Base-by-base conservation (phyloP, 23 red algal species). In the Gracilaria vermiculophylla region DNA sequence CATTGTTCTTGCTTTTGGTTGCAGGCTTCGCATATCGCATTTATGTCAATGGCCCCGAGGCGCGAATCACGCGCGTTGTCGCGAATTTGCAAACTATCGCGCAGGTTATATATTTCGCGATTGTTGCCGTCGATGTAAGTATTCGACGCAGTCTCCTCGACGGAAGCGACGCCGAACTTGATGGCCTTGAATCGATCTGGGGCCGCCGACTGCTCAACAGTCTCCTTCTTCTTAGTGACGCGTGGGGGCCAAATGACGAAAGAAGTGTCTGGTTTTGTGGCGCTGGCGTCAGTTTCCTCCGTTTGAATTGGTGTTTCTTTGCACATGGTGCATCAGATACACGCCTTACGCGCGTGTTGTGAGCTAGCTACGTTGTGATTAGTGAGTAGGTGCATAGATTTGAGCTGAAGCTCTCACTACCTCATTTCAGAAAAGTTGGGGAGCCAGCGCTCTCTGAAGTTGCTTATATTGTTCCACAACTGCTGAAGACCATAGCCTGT, bases 21-120 rank as follows among this genome's bases (percentile, higher is more conserved):
- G 54, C 97, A 99, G 25, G 97, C 95, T 51, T 89, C 93, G 79
- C 97, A 99, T 2, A 48, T 40, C 19, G 77, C 88, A 84, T 51
- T 73, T 83, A 94, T 95, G 74, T 99, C 84, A 66, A 93, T 96
- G 78, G 92, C 81, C 17, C 97, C 97, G 2, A 98, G 81, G 2
- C 87, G 80, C 12, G 81, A 69, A 72, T 98, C 96, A 55, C 94
- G 64, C 20, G 81, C 69, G 16, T 92, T 88, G 1, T 61, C 80
- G 8, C 83, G 76, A 42, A 77, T 60, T 64, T 90, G 87, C 36
- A 67, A 86, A 31, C 87, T 82, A 41, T 87, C 77, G 24, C 54
- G 81, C 35, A 45, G 60, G 24, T 64, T 78, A 71, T 96, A 96
- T n/a, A 96, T 41, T 10, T 88, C 82, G 13, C 70, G 60, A 20